Base-by-base conservation (phyloP, 176 grass and related monocot species). In the Zoysia japonica region DNA sequence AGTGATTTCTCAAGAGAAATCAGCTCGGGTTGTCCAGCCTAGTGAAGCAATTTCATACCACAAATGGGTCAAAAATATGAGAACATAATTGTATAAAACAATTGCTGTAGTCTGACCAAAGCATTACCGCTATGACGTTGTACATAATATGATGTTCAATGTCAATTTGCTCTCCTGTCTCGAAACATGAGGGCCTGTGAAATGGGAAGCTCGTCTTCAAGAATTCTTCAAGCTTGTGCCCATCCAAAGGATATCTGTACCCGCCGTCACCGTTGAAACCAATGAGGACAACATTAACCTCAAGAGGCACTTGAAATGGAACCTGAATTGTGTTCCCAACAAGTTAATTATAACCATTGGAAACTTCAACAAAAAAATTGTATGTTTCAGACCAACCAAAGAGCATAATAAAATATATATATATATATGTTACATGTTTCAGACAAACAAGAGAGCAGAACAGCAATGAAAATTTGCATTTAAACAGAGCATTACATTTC, bases 91-190 rank as follows among this genome's bases (percentile, higher is more conserved):
- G 70, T 49, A 61, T 10, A 77, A 54, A 52, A 80, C 37, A 59
- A 70, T 35, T n/a, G 48, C 46, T 1, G 10, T 39, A 44, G 48
- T 67, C 43, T 50, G 60, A 90, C 63, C 13, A 28, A 83, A 81
- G 65, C 64, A 55, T 89, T 91, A 98, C 96, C 67, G 86, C 78
- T 85, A 99, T 95, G 38, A 88, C 90, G 88, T 99, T 95, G 46
- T 99, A 99, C 78, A 89, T 81, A 48, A 99, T 89, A 83, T 95
- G 96, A 84, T 99, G 96, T 28, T 99, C 96, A 19, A 99, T 99
- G 89, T 99, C 96, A 89, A 99, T 95, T 38, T 90, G 90, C n/a
- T 99, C 90, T 12, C 96, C 90, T 63, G 90, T 99, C 84, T 99
- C 96, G 0, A 99, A 82, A 64, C 96, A 99, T 7, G 96, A 99